These are phyloP conservation scores for Rugonectria rugulosa DNA, from an alignment of 2,329 filamentous ascomycete species.

Conservation along the genomic window DNA sequence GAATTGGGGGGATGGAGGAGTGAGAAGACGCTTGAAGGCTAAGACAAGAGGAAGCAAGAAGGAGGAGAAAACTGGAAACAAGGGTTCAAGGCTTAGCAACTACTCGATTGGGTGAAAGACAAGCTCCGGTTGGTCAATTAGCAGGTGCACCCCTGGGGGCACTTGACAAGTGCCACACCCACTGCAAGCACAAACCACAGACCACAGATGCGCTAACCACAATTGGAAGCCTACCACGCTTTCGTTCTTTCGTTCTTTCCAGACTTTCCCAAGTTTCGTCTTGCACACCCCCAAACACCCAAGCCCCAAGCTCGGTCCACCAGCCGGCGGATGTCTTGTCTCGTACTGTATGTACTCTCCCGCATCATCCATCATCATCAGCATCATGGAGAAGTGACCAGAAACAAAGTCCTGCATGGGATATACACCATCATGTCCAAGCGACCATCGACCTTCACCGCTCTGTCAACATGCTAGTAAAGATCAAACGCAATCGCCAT, in stretches of 20 bases:
- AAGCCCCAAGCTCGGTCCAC: too few relatives aligned
- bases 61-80: conserved; percentile 16
- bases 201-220: too few relatives aligned
- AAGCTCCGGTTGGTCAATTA: conserved; percentile 34
- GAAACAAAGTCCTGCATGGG: too few relatives aligned
- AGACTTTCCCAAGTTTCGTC: too few relatives aligned
- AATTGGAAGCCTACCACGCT: too few relatives aligned
- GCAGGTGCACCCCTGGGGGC: conserved; percentile 33
- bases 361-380: neutral
- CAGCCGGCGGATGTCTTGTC: too few relatives aligned
- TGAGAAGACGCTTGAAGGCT: neutral
- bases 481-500: neutral
- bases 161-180: conserved; percentile 23
- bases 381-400: neutral
- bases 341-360: too few relatives aligned
- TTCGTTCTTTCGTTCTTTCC: too few relatives aligned
- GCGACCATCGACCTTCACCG: neutral
- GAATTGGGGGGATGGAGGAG: neutral
- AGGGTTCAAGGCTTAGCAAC: conserved; percentile 31
- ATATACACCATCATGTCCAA: too few relatives aligned
- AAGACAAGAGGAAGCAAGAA: neutral
- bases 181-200: neutral
- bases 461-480: neutral
- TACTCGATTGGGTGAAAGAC: conserved; percentile 39
- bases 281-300: too few relatives aligned